Evolutionary conservation across 1,284 basidiomycete genomes (phyloP).

Genomic region (Puccinia triticina): DNA sequence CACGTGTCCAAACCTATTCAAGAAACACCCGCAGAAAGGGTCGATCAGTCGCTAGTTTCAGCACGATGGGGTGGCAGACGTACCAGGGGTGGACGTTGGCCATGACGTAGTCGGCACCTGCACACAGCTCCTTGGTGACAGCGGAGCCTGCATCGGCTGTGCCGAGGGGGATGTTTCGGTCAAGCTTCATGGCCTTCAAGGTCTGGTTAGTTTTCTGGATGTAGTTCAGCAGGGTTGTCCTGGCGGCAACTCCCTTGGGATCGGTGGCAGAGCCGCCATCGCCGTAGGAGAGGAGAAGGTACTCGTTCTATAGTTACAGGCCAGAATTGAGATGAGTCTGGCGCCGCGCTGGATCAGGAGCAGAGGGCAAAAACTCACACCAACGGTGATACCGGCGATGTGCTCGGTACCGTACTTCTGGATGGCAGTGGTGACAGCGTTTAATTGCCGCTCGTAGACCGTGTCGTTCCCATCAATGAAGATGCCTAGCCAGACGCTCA

Average conservation of each 20-base stretch:
- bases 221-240: conserved; percentile 49
- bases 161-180: conserved; percentile 70
- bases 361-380: conserved; percentile 59
- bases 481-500: conserved; percentile 83
- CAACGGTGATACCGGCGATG: conserved; percentile 73
- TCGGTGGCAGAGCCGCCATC: conserved; percentile 64
- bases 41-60: not conserved
- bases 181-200: conserved; percentile 67
- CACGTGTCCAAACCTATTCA: conserved; percentile 67
- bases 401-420: conserved; percentile 76
- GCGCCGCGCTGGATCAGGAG: conserved; percentile 65
- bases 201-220: conserved; percentile 58
- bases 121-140: conserved; percentile 74
- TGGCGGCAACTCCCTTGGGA: conserved; percentile 42
- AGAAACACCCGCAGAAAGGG: not conserved
- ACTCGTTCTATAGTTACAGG: conserved; percentile 53
- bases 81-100: conserved; percentile 78
- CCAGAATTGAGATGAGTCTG: conserved; percentile 76
- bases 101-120: conserved; percentile 72
- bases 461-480: conserved; percentile 70
- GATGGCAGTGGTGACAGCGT: conserved; percentile 70
- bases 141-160: conserved; percentile 86
- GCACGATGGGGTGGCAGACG: not conserved
- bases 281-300: conserved; percentile 67
- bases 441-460: conserved; percentile 74